A percentile compares a stretch with the other conserved stretches of the same genome.
phyloP scores from a whole-genome alignment of 2,329 filamentous ascomycete species.

The Xylaria sp. region DNA sequence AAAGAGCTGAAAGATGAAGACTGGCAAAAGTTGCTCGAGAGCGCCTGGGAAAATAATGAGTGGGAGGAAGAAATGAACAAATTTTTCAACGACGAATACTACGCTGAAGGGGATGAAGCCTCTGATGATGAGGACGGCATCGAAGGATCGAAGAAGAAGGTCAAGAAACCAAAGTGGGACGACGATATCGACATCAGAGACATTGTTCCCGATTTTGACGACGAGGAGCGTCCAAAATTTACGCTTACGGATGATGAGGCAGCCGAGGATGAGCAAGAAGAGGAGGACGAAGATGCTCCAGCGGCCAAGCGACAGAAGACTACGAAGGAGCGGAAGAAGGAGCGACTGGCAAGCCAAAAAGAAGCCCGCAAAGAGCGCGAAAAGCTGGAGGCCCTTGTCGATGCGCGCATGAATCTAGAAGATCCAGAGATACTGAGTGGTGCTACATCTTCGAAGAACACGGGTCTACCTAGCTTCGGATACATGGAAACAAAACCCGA shows the following conservation, averaged over 20 bases:
- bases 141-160: constrained; percentile 65
- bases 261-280: constrained; percentile 53
- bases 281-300: constrained; percentile 57
- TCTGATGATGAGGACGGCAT: constrained; percentile 68
- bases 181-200: constrained; percentile 98
- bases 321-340: constrained; percentile 69
- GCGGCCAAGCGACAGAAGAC: constrained; percentile 69
- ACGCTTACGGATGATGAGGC: constrained; percentile 66
- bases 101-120: constrained; percentile 75
- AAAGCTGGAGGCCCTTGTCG: constrained; percentile 86
- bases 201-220: constrained; percentile 86
- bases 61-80: constrained; percentile 94
- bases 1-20: constrained; percentile 77
- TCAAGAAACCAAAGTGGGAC: constrained; percentile 91
- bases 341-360: constrained; percentile 70
- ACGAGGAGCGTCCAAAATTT: constrained; percentile 67
- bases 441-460: constrained; percentile 42
- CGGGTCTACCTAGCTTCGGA: constrained; percentile 70
- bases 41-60: constrained; percentile 85
- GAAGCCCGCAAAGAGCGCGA: constrained; percentile 82
- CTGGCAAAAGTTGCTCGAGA: constrained; percentile 86
- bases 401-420: constrained; percentile 81
- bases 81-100: constrained; percentile 91
- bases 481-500: constrained; percentile 95
- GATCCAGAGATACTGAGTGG: constrained; percentile 67